These are phyloP conservation scores for Terana coerulea DNA, from an alignment of 768 basidiomycete genomes.

Conservation along the genomic window DNA sequence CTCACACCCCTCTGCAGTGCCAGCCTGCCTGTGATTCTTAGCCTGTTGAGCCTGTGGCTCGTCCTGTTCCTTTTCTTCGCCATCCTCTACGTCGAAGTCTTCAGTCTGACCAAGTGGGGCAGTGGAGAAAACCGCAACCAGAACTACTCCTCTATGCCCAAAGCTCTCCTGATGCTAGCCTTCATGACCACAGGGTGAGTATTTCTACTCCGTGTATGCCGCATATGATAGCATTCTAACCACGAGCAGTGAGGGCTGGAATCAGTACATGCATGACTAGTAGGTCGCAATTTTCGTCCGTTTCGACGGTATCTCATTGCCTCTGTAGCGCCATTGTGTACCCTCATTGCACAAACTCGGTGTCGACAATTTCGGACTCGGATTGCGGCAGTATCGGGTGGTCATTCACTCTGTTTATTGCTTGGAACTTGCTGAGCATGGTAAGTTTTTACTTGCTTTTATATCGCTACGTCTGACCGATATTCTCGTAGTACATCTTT, in stretches of 20 bases:
- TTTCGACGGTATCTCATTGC: conserved; percentile 8
- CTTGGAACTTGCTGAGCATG: conserved; percentile 96
- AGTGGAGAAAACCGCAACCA: conserved; percentile 60
- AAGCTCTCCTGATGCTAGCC: conserved; percentile 81
- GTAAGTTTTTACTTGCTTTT: conserved; percentile 35
- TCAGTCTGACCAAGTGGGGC: conserved; percentile 85
- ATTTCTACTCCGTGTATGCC: too few relatives aligned
- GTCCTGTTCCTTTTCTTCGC: conserved; percentile 89
- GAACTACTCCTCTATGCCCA: conserved; percentile 80
- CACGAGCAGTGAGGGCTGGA: conserved; percentile 85
- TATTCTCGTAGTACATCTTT: conserved; percentile 75
- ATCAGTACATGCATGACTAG: conserved; percentile 97
- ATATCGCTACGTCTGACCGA: not conserved
- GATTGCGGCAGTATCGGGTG: conserved; percentile 87
- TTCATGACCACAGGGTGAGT: conserved; percentile 92
- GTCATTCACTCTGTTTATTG: conserved; percentile 85
- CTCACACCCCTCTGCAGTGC: conserved; percentile 44
- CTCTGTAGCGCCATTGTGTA: conserved; percentile 59
- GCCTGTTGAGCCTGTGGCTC: conserved; percentile 83
- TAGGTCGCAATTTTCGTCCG: conserved; percentile 33
- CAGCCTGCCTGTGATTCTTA: conserved; percentile 82
- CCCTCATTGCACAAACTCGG: conserved; percentile 73
- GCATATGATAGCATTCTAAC: too few relatives aligned
- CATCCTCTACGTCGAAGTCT: conserved; percentile 86
- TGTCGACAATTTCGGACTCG: conserved; percentile 46